These are phyloP conservation scores for Fusarium pseudocircinatum DNA, from an alignment of 2,329 filamentous ascomycete species.

Conservation along the genomic window DNA sequence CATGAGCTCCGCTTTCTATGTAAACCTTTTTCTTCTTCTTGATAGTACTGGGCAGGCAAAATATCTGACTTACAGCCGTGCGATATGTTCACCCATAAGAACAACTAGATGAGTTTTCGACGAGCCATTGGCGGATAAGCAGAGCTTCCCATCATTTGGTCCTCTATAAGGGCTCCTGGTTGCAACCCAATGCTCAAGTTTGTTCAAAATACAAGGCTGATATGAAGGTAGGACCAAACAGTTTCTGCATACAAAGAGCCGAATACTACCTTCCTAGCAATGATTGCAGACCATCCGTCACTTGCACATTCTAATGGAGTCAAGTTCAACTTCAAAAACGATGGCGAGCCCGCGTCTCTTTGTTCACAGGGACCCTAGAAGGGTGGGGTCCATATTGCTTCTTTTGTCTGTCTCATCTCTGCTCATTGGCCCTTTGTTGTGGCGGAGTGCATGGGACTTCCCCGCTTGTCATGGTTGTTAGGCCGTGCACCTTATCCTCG, in stretches of 20 bases:
- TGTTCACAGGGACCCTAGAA: slow-evolving; percentile 13
- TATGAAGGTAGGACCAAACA: background rate
- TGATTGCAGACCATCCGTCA: background rate
- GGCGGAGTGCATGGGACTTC: slow-evolving; percentile 24
- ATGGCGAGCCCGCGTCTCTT: slow-evolving; percentile 17
- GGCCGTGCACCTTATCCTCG: slow-evolving; percentile 10
- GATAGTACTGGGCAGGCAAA: background rate
- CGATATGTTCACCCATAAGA: background rate
- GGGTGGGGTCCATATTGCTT: slow-evolving; percentile 42
- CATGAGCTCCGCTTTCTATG: background rate
- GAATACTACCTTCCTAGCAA: background rate
- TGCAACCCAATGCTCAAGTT: background rate
- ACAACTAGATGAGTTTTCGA: background rate
- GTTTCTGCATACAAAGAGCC: background rate
- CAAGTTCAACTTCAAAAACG: background rate
- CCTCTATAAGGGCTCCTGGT: background rate
- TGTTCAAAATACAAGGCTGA: slow-evolving; percentile 4
- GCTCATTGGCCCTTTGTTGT: slow-evolving; percentile 32
- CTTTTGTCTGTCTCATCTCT: slow-evolving; percentile 35
- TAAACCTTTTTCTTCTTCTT: background rate
- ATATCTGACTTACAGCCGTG: background rate
- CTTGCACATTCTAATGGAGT: background rate
- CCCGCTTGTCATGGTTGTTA: slow-evolving; percentile 17
- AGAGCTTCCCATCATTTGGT: slow-evolving; percentile 12
- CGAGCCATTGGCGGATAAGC: background rate